These are phyloP conservation scores for Yamadazyma triangularis DNA, from an alignment of 1,139 yeast species.

Conservation along the genomic window DNA sequence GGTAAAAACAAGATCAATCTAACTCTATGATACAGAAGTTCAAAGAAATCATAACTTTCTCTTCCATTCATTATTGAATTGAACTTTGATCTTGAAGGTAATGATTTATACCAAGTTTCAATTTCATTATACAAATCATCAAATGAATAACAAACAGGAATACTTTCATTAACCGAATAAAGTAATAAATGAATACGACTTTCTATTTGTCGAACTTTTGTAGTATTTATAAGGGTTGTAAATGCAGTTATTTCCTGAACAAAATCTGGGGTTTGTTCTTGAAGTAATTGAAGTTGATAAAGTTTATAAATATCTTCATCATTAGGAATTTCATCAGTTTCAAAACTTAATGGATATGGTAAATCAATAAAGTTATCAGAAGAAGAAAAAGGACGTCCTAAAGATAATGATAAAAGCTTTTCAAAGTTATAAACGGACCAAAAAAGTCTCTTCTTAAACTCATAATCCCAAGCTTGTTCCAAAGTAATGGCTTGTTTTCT, in stretches of 20 bases:
- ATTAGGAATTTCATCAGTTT: conserved; percentile 6
- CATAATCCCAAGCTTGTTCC: conserved; percentile 10
- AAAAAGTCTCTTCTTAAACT: conserved; percentile 10
- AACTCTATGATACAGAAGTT: conserved; percentile 13
- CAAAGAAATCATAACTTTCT: conserved; percentile 12
- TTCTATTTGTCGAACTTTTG: conserved; percentile 11
- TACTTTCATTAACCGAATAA: conserved; percentile 8
- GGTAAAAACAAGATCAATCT: conserved; percentile 10
- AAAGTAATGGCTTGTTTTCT: conserved; percentile 6
- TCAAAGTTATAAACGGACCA: conserved; percentile 14
- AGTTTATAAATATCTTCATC: conserved; percentile 6
- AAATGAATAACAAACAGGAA: conserved; percentile 11
- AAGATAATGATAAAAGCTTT: conserved; percentile 9
- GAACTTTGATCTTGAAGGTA: conserved; percentile 9
- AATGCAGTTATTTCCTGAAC: conserved; percentile 9
- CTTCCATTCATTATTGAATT: conserved; percentile 7
- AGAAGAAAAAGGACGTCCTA: conserved; percentile 11
- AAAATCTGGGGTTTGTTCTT: conserved; percentile 5
- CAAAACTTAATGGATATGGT: conserved; percentile 11
- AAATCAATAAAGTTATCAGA: conserved; percentile 13
- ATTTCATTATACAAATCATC: conserved; percentile 8
- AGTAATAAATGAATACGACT: conserved; percentile 11
- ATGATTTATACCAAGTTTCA: conserved; percentile 7
- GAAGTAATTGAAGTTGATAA: conserved; percentile 9
- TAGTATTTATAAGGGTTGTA: conserved; percentile 10